Evolutionary conservation across 805 yeast genomes (phyloP), one percentile per base, ranked within the genome.

Genomic region (Candida nanaspora): DNA sequence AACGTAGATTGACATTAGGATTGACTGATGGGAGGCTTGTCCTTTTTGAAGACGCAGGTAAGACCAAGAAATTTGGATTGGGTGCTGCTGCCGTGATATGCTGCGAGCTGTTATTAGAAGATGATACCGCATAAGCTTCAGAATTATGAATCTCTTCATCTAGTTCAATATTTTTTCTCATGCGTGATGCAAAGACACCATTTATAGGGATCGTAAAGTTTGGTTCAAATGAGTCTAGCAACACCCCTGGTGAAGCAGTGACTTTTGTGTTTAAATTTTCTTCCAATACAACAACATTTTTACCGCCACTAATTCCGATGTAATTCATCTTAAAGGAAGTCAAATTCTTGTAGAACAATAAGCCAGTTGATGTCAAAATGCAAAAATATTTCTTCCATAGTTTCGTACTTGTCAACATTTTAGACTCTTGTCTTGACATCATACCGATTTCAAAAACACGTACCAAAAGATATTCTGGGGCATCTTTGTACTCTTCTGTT

Each of bases 301-400:
- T 48, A 15, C 22, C 29, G 8, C 20, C 38, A 2, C 34, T 21
- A 2, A 32, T 32, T 9, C 49, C 46, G 10, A 48, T 43, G 40
- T 50, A 51, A n/a, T 42, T 47, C 59, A 62, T 56, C 40, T 53
- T 57, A 41, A 69, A 57, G 20, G 54, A 60, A 21, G 63, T 60
- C 35, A 63, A 46, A 35, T 60, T 62, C 32, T 69, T 72, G 52
- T 67, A 75, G 25, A 75, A 55, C 13, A 73, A 57, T 18, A 75
- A 46, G 1, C 80, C 80, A 44, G 70, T 63, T 0, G 73, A 58
- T 0, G 81, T 76, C 36, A 76, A 51, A n/a, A 75, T 53, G 20
- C 70, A 75, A 48, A 59, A 69, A 41, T 67, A 68, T 28, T 60
- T 64, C 42, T 59, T 70, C 79, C 78, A 72, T 2, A 55, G 42